Evolutionary conservation across 2,329 filamentous ascomycete species (phyloP).

Genomic region (Fusarium hainanense): DNA sequence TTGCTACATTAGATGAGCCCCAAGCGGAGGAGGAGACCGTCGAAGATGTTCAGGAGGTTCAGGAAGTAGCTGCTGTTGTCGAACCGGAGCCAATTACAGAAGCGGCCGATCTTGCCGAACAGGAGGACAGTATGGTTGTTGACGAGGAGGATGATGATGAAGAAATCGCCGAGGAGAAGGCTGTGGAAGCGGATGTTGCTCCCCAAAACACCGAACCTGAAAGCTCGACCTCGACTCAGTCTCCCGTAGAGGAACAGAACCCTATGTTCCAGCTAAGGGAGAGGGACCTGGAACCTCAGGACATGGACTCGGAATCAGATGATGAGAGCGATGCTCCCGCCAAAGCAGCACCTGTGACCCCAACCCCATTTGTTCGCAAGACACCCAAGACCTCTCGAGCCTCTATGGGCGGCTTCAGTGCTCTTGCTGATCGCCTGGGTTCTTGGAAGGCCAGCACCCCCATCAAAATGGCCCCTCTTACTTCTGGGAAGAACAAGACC

Average conservation of each 20-base stretch:
- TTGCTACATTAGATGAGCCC: slow-evolving; percentile 3
- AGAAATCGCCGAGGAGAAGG: background rate
- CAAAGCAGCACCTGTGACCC: slow-evolving; percentile 55
- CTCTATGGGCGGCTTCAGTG: slow-evolving; percentile 66
- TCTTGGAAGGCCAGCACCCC: slow-evolving; percentile 72
- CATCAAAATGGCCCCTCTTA: slow-evolving; percentile 44
- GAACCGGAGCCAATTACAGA: slow-evolving; percentile 6
- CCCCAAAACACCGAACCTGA: slow-evolving; percentile 12
- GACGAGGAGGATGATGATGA: slow-evolving; percentile 40
- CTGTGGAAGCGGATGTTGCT: slow-evolving; percentile 21
- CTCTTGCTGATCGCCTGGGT: slow-evolving; percentile 69
- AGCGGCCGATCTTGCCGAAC: slow-evolving; percentile 24
- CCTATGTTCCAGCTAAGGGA: slow-evolving; percentile 56
- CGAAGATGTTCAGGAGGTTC: background rate
- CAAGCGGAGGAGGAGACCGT: background rate
- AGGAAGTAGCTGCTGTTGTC: background rate
- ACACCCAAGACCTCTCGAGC: slow-evolving; percentile 46
- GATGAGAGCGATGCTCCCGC: slow-evolving; percentile 57
- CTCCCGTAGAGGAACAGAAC: slow-evolving; percentile 34
- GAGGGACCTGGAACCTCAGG: slow-evolving; percentile 58
- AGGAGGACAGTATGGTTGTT: slow-evolving; percentile 42
- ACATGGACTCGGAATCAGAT: slow-evolving; percentile 65
- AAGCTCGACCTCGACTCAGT: slow-evolving; percentile 18
- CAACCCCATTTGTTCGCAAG: slow-evolving; percentile 50
- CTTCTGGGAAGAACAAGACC: slow-evolving; percentile 51